Evolutionary conservation across 139 green algal species (phyloP).

Genomic region (Penium margaritaceum): DNA sequence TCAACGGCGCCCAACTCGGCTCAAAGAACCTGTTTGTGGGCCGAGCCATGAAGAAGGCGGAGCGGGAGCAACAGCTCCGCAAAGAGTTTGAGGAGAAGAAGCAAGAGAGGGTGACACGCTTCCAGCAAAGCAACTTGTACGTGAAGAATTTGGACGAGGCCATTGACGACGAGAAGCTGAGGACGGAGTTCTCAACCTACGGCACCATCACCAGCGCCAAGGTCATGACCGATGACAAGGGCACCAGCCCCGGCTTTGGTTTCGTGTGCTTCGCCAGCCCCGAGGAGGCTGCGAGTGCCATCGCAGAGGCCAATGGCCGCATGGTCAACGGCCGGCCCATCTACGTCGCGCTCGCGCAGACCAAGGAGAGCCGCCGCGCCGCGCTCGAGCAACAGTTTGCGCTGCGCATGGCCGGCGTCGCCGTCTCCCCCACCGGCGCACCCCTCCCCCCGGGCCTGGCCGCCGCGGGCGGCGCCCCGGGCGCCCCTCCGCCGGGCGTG

Average conservation of each 20-base stretch:
- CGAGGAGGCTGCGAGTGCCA: slow-evolving; percentile 55
- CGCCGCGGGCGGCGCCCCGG: neutral
- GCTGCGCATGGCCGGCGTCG: slow-evolving; percentile 29
- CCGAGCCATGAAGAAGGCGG: slow-evolving; percentile 55
- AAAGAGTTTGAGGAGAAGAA: slow-evolving; percentile 46
- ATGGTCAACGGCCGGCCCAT: slow-evolving; percentile 49
- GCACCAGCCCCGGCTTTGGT: slow-evolving; percentile 44
- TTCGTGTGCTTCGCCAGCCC: slow-evolving; percentile 56
- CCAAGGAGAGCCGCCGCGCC: slow-evolving; percentile 50
- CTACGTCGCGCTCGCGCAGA: slow-evolving; percentile 57
- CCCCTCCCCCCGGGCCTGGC: neutral
- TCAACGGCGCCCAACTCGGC: slow-evolving; percentile 45
- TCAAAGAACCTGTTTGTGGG: slow-evolving; percentile 47
- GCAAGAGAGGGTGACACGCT: slow-evolving; percentile 45
- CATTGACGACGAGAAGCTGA: slow-evolving; percentile 52
- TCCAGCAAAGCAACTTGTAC: slow-evolving; percentile 55
- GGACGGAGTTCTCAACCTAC: slow-evolving; percentile 49
- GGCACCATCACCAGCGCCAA: slow-evolving; percentile 55
- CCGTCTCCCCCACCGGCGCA: too few relatives aligned
- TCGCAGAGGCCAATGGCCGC: slow-evolving; percentile 52
- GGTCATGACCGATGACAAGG: slow-evolving; percentile 43
- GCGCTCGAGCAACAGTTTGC: slow-evolving; percentile 51
- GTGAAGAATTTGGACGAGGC: slow-evolving; percentile 57
- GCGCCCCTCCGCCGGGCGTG: slow-evolving; percentile 2
- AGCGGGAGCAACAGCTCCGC: slow-evolving; percentile 50